Conservation (phyloP, 495 filamentous ascomycete species). For the Penicillium taxi region DNA sequence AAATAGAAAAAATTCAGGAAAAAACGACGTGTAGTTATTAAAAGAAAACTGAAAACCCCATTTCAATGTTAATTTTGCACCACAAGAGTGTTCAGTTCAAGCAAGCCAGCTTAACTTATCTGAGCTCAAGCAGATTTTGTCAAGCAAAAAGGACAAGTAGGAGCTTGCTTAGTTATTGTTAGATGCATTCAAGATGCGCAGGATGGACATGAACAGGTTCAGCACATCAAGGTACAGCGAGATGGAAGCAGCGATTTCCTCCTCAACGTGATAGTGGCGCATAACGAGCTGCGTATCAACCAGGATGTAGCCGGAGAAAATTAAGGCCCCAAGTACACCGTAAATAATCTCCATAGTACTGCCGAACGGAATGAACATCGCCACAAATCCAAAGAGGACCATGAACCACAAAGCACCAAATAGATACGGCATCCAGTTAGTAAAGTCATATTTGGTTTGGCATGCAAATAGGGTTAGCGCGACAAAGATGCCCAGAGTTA, state of each 20-base stretch:
- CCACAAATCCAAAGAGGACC: conserved; percentile 86
- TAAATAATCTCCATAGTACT: conserved; percentile 77
- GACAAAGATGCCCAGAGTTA: conserved; percentile 90
- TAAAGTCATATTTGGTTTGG: conserved; percentile 98
- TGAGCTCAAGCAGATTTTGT: background rate
- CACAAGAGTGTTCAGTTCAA: too few relatives aligned
- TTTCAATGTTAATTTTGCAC: too few relatives aligned
- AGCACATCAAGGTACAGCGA: conserved; percentile 93
- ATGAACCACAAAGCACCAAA: conserved; percentile 85
- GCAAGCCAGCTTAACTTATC: background rate
- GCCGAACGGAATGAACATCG: conserved; percentile 72
- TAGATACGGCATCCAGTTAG: conserved; percentile 89
- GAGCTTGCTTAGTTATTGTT: conserved; percentile 58
- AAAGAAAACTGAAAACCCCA: too few relatives aligned
- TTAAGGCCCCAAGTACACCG: conserved; percentile 66
- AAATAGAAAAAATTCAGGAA: too few relatives aligned
- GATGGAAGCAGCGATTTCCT: conserved; percentile 96
- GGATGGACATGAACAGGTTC: conserved; percentile 90
- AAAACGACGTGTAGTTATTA: too few relatives aligned
- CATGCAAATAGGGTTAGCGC: conserved; percentile 90
- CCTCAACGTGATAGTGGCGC: conserved; percentile 92
- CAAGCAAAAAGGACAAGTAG: background rate
- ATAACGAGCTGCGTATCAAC: conserved; percentile 95
- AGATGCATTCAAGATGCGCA: conserved; percentile 84
- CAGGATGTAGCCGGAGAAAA: conserved; percentile 91